phyloP scores from a whole-genome alignment of 306 rosid species.

The Cicer yamashitae region DNA sequence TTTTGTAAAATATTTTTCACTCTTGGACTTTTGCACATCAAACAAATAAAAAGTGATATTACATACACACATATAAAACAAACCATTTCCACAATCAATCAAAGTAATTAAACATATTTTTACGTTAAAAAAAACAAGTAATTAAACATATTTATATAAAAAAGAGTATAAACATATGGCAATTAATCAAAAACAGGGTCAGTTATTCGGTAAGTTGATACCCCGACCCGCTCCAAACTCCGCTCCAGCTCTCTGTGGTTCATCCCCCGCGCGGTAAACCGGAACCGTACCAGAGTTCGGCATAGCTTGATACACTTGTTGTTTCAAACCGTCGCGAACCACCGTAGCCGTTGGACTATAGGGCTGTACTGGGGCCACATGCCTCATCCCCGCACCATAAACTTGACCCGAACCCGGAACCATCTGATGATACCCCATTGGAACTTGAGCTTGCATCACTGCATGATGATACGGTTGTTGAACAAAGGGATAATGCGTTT shows the following conservation, averaged over 20 bases:
- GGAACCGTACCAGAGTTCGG: constrained; percentile 49
- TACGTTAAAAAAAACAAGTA: neutral
- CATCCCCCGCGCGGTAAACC: constrained; percentile 51
- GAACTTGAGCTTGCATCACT: constrained; percentile 54
- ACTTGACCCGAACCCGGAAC: constrained; percentile 60
- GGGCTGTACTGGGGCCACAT: constrained; percentile 48
- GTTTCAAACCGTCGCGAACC: constrained; percentile 55
- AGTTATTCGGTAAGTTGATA: constrained; percentile 45
- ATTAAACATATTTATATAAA: neutral
- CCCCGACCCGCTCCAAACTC: constrained; percentile 58
- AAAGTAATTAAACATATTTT: neutral
- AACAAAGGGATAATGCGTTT: constrained; percentile 54
- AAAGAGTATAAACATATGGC: neutral
- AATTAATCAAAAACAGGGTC: neutral
- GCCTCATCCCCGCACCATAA: constrained; percentile 60
- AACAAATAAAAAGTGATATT: neutral
- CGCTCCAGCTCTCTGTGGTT: constrained; percentile 55
- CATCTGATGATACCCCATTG: constrained; percentile 59
- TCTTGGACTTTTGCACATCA: constrained; percentile 11
- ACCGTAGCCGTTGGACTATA: constrained; percentile 49
- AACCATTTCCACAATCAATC: constrained; percentile 25
- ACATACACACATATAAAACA: constrained; percentile 23
- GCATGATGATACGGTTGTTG: constrained; percentile 64
- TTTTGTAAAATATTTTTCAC: constrained; percentile 7
- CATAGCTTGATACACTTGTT: constrained; percentile 62